phyloP scores from a whole-genome alignment of 148 eudicot genomes.

The Camellia granthamiana region DNA sequence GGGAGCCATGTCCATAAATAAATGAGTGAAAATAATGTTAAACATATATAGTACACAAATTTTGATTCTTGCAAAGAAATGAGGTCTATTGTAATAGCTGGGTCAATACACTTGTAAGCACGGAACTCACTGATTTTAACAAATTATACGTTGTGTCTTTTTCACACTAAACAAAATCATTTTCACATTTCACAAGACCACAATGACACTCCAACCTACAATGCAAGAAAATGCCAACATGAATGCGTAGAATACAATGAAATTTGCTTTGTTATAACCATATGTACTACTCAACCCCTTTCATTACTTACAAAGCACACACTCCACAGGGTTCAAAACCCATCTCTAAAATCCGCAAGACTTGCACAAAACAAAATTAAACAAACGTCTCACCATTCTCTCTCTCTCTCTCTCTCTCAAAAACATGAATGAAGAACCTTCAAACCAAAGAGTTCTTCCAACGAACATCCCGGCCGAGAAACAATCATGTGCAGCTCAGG shows the following conservation, averaged over 20 bases:
- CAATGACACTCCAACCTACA: neutral
- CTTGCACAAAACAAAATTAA: neutral
- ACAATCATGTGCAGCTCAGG: neutral
- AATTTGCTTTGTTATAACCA: neutral
- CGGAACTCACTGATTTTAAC: no score
- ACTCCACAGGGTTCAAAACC: neutral
- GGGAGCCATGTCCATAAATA: no score
- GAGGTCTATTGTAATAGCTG: no score
- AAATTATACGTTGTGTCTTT: no score
- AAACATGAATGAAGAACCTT: neutral
- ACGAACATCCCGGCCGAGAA: neutral
- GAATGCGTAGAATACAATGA: neutral
- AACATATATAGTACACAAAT: no score
- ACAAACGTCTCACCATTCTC: no score
- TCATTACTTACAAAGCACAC: conserved; percentile 2
- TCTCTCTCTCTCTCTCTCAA: no score
- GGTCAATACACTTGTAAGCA: no score
- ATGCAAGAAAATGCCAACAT: conserved; percentile 2
- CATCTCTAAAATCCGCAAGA: neutral
- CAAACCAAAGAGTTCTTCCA: neutral
- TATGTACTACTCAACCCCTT: neutral
- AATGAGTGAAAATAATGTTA: no score
- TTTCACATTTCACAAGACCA: neutral
- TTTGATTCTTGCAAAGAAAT: no score
- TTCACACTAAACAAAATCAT: no score